Evolutionary conservation across 208 protist genomes (phyloP).

Genomic region (Polymyxa betae): DNA sequence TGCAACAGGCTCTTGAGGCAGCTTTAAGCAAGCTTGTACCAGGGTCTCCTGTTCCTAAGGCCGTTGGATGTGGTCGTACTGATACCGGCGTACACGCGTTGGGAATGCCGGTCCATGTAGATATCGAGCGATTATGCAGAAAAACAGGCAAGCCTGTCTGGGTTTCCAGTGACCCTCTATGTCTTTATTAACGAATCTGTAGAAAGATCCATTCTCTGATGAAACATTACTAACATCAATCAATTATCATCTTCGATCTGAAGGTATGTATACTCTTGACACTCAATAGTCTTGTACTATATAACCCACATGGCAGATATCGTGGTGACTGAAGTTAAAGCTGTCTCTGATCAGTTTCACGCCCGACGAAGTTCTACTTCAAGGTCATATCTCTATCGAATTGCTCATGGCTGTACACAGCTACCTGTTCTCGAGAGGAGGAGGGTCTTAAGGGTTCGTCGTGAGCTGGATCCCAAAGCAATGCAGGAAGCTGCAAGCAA

Average conservation of each 20-base stretch:
- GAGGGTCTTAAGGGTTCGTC: neutral
- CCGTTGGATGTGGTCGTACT: conserved; percentile 18
- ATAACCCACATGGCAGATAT: neutral
- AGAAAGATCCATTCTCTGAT: conserved; percentile 16
- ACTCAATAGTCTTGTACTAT: neutral
- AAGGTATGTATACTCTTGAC: neutral
- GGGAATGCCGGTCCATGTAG: conserved; percentile 2
- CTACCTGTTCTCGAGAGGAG: neutral
- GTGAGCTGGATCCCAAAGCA: neutral
- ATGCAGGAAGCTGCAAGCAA: neutral
- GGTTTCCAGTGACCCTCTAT: neutral
- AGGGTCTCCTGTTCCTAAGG: neutral
- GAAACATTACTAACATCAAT: neutral
- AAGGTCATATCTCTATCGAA: neutral
- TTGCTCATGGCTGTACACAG: neutral
- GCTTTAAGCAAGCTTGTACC: neutral
- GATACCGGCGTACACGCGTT: conserved; percentile 33
- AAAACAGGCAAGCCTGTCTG: neutral
- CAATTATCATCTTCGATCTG: neutral
- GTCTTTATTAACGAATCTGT: neutral
- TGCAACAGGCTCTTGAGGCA: neutral
- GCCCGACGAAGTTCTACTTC: neutral
- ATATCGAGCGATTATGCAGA: neutral
- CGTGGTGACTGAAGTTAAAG: neutral
- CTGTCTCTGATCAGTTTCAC: neutral